phyloP scores from a whole-genome alignment of 345 rosid genomes.

The Adansonia digitata region DNA sequence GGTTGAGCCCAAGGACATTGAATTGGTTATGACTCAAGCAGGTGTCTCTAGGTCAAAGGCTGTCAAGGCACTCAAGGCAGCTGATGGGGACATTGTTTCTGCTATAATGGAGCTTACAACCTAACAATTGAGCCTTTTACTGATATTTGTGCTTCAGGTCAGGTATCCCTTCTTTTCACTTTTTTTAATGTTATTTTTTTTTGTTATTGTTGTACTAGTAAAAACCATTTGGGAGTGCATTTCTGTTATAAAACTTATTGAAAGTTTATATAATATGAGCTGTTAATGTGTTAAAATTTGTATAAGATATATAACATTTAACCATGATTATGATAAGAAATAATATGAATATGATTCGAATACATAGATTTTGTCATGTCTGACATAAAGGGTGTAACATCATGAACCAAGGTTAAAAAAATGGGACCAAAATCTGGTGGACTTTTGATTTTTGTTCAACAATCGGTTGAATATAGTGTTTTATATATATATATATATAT shows the following conservation, averaged over 20 bases:
- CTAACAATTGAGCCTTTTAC: slow-evolving; percentile 17
- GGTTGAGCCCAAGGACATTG: slow-evolving; percentile 85
- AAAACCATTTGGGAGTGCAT: not conserved
- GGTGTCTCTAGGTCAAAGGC: slow-evolving; percentile 72
- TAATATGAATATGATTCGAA: no score
- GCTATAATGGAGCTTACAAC: slow-evolving; percentile 93
- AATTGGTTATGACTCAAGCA: slow-evolving; percentile 90
- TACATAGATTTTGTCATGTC: no score
- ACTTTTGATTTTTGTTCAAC: no score
- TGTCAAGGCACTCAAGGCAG: slow-evolving; percentile 70
- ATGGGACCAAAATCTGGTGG: no score
- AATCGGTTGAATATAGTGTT: no score
- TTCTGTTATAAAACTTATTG: not conserved
- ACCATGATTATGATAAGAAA: no score
- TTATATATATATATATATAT: no score
- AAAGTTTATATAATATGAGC: no score
- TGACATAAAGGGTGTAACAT: no score
- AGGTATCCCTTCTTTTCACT: not conserved
- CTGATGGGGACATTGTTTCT: slow-evolving; percentile 71
- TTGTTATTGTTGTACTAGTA: slow-evolving; percentile 6
- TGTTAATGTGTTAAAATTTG: no score
- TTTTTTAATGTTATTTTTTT: not conserved
- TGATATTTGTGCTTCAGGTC: not conserved
- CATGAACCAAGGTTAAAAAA: no score
- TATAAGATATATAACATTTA: no score